These are phyloP conservation scores for Rhodotorula sphaerocarpa DNA, from an alignment of 768 basidiomycete genomes.

Conservation along the genomic window DNA sequence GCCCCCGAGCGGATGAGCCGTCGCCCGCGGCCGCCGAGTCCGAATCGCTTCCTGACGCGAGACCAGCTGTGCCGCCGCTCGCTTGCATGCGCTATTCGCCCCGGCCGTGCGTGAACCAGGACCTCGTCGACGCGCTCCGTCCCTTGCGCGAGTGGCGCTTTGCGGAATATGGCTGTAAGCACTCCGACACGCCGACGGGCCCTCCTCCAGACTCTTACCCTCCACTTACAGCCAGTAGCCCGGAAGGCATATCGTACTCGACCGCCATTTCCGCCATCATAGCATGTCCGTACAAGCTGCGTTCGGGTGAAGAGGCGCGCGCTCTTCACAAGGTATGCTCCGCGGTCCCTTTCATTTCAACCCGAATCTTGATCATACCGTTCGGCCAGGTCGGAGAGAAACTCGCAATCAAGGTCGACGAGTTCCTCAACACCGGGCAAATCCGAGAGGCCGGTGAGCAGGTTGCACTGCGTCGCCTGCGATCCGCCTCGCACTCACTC, in stretches of 20 bases:
- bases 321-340: slow-evolving; percentile 11
- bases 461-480: neutral
- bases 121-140: slow-evolving; percentile 1
- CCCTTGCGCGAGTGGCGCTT: slow-evolving; percentile 9
- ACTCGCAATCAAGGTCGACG: slow-evolving; percentile 17
- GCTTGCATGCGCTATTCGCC: slow-evolving; percentile 23
- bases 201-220: rapidly evolving
- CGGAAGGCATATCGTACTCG: slow-evolving; percentile 22
- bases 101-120: slow-evolving; percentile 24
- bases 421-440: slow-evolving; percentile 13
- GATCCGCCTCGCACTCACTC: too few species aligned
- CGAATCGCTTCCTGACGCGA: too few species aligned
- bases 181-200: too few species aligned
- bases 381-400: slow-evolving; percentile 25
- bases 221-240: neutral
- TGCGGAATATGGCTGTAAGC: slow-evolving; percentile 15
- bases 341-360: neutral
- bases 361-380: neutral
- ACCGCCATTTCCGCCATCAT: slow-evolving; percentile 12
- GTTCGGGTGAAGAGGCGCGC: slow-evolving; percentile 12
- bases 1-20: too few species aligned
- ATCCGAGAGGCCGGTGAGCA: slow-evolving; percentile 11
- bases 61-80: slow-evolving; percentile 10
- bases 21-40: too few species aligned
- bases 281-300: slow-evolving; percentile 17